Evolutionary conservation across 2,329 filamentous ascomycete genomes (phyloP).

Genomic region (Fusarium buharicum): DNA sequence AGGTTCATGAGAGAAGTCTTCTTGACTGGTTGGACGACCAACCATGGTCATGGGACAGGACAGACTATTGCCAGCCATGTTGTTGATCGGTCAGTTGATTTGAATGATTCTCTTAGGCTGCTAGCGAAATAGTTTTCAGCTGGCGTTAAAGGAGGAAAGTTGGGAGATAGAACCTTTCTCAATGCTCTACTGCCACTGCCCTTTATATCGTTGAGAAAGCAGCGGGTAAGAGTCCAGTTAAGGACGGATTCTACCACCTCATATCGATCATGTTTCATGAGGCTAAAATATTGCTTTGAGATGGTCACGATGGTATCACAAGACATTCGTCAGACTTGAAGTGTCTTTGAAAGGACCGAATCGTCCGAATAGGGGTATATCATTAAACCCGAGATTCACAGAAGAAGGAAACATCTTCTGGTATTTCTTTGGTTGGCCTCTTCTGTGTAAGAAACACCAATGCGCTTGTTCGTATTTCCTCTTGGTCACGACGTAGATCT

Average conservation of each 20-base stretch:
- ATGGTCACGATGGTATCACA: conserved; percentile 15
- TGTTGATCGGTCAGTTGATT: background rate
- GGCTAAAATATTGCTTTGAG: background rate
- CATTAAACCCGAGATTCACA: background rate
- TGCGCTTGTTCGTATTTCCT: too few relatives aligned
- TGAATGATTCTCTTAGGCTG: background rate
- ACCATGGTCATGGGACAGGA: conserved; percentile 1
- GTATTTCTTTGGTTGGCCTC: conserved; percentile 2
- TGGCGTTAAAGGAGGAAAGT: background rate
- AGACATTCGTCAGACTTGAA: conserved; percentile 8
- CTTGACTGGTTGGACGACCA: conserved; percentile 3
- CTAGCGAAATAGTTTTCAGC: background rate
- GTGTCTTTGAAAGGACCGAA: conserved; percentile 22
- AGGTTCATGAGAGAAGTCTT: conserved; percentile 25
- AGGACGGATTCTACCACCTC: background rate
- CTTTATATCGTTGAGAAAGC: background rate
- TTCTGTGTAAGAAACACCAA: background rate
- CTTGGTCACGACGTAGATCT: background rate
- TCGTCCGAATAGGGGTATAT: conserved; percentile 1
- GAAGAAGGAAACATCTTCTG: background rate
- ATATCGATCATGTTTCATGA: conserved; percentile 22
- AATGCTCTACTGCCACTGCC: background rate
- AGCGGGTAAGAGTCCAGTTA: background rate
- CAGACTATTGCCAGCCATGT: conserved; percentile 2
- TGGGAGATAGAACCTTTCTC: background rate